Evolutionary conservation across 352 stramenopile species (phyloP).

Genomic region (Peronospora tabacina): DNA sequence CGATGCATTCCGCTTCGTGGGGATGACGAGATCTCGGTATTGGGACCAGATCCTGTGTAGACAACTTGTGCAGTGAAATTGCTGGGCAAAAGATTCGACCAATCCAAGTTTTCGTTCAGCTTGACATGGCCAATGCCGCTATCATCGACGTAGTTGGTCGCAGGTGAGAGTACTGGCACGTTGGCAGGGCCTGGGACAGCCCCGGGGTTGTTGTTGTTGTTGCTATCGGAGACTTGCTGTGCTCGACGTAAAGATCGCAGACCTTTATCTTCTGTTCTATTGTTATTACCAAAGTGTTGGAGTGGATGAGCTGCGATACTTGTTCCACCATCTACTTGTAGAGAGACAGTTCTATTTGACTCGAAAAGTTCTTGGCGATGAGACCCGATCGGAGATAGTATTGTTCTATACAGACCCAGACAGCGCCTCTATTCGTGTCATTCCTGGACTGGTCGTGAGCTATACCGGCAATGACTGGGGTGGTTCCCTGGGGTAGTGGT

Average conservation of each 20-base stretch:
- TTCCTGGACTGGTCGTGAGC: neutral
- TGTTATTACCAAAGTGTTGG: constrained; percentile 10
- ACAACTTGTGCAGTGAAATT: constrained; percentile 38
- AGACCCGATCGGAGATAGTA: constrained; percentile 20
- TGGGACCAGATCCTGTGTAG: constrained; percentile 31
- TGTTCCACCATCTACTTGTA: neutral
- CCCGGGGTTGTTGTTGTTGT: neutral
- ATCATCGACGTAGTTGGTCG: constrained; percentile 22
- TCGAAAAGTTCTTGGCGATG: constrained; percentile 10
- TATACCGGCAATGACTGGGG: neutral
- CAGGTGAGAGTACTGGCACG: constrained; percentile 30
- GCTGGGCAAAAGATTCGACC: constrained; percentile 33
- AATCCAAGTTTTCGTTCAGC: constrained; percentile 26
- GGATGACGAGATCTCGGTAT: constrained; percentile 30
- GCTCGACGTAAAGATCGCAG: constrained; percentile 2
- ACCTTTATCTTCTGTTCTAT: neutral
- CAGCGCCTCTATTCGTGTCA: constrained; percentile 18
- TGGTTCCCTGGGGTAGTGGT: neutral
- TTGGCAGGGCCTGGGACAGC: constrained; percentile 13
- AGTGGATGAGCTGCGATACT: constrained; percentile 2
- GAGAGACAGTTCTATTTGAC: neutral
- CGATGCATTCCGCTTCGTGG: constrained; percentile 16
- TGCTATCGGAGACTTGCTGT: constrained; percentile 11
- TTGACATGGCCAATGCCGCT: constrained; percentile 30
- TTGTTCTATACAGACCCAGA: constrained; percentile 6